Base-by-base conservation (phyloP, 768 basidiomycete genomes). In the Macrocybe gigantea region DNA sequence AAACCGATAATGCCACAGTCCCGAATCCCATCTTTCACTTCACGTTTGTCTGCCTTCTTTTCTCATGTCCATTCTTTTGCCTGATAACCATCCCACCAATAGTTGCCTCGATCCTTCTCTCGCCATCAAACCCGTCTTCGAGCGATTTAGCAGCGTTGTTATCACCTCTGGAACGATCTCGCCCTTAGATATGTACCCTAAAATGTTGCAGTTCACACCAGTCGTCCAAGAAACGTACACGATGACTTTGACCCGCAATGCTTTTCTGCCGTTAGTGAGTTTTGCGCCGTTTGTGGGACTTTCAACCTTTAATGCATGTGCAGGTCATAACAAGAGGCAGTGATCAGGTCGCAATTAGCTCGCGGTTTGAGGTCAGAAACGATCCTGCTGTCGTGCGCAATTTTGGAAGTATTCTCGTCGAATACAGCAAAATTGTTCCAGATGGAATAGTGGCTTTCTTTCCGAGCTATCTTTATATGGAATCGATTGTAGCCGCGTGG, bases 401-500 rank as follows among this genome's bases (percentile, higher is more conserved):
- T 65, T 99, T 98, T 60, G 96, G 96, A 15, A 96, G 88, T 60
- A 96, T 99, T 65, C 81, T 99, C 35, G 82, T 98, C 53, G 96
- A 99, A 65, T 98, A 96, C 73, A 91, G 90, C 71, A 94, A 94
- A 63, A 92, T 90, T 46, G 94, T 99, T 1, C 96, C 96, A 6
- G 96, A 99, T 65, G 96, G 96, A 9, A 89, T 99, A 52, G 96
- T 98, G 13, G 94, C 93, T 4, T 99, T 99, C 77, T 99, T 99
- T 68, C 96, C 96, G 13, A 93, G 90, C 67, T 99, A 99, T 69
- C 81, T 99, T 10, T 99, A 99, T 66, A 99, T 99, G 96, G 96
- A 99, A 66, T 93, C 91, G 15, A 99, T 99, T 50, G 96, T 98
- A 8, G 93, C 93, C 2, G 96, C 96, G n/a, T 99, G 96, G 96